Base-by-base conservation (phyloP, 805 yeast genomes). In the Ogataea glucozyma region DNA sequence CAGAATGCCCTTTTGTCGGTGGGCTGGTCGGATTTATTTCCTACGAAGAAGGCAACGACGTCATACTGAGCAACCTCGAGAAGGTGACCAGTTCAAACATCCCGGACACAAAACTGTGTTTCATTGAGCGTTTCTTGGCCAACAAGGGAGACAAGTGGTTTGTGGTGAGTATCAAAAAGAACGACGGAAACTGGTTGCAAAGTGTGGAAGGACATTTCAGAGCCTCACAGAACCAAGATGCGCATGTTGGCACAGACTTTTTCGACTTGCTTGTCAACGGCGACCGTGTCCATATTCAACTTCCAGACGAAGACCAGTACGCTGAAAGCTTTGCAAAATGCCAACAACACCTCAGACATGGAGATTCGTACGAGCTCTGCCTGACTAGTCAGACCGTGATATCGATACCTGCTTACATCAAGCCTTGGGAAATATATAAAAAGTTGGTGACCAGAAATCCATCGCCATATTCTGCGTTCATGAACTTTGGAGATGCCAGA, bases 321-420 rank as follows among this genome's bases (percentile, higher is more conserved):
- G 57, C 68, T 3, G 48, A 66, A 3, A 77, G 77, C 29, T 86
- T 88, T 54, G 55, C 68, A 0, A 44, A 69, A 36, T 88, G 96
- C 60, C 91, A 87, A 61, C 71, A 77, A 12, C 79, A 67, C 48
- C 70, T 91, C 34, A 78, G 72, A 40, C 64, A 81, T 6, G 99
- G 99, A 9, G 95, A 93, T 58, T 88, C 97, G 1, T 93, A 93
- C 59, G 99, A 93, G 60, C 72, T 93, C 12, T 93, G 99, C 59
- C 71, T 93, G 23, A 91, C 98, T 0, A 82, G 85, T 1, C 85
- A 79, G 46, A 85, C 91, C 43, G 70, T 70, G 40, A 71, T 88
- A 11, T 63, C 62, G 5, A 69, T 87, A 12, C 81, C 83, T 0
- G 47, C 63, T 5, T 49, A 61, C 7, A 55, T 81, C 9, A 51